Base-by-base conservation (phyloP, 2,329 filamentous ascomycete genomes). In the Fusarium oxysporum region DNA sequence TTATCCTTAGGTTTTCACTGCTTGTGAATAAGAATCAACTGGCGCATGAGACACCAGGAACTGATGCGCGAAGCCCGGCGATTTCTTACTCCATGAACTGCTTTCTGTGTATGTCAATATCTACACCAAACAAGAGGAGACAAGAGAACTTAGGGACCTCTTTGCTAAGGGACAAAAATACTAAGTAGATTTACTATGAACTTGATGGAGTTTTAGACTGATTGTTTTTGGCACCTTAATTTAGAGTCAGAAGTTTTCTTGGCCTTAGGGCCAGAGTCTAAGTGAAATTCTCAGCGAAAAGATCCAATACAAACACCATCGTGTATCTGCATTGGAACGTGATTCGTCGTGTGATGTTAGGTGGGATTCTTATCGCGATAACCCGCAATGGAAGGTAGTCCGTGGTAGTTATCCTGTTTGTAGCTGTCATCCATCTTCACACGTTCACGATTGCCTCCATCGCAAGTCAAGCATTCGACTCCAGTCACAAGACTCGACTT, bases 311-410 rank as follows among this genome's bases (percentile, higher is more conserved):
- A 54, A 54, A 65, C 35, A 30, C 47, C 55, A 57, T 21, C 50
- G 38, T 68, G 47, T 60, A 35, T 47, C 44, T 41, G 47, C 30
- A 47, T 41, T 68, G 33, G 23, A 54, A 64, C 50, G 21, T 33
- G 38, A 55, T 61, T 35, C 28, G 35, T 30, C 33, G 45, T 65
- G 38, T 30, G 40, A 47, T 40, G 28, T 14, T 35, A 33, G 40
- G 64, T 54, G 51, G 64, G 37, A 53, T 54, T 43, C 68, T 73
- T 69, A 74, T 77, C 74, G 58, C 57, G 72, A 77, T 76, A 76
- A 70, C 55, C 47, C 23, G 32, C 23, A 48, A 30, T 23, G 43
- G 45, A 73, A 61, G 28, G 43, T 60, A 57, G 30, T 65, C 60
- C 56, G 23, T 66, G 58, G 53, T 47, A 8, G 41, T 40, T 32